Percentiles rank a stretch among this genome's conserved stretches.
Evolutionary conservation across 345 rosid genomes (phyloP).

Genomic region (Kernera saxatilis): DNA sequence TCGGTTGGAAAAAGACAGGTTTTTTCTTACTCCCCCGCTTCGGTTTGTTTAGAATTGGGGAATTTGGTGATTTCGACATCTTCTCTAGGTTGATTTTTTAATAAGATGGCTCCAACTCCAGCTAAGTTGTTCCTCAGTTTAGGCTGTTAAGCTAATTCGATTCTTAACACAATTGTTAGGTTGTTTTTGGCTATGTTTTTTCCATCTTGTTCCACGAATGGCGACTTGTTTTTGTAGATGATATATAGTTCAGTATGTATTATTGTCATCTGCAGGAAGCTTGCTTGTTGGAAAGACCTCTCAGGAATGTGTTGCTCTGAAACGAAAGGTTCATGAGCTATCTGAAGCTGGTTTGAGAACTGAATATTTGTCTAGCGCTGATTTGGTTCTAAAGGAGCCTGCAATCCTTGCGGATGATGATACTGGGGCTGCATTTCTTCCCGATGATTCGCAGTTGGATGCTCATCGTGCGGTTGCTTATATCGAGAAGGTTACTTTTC

Average conservation of each 20-base stretch:
- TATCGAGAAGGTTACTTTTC: slow-evolving; percentile 54
- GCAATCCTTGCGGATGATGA: slow-evolving; percentile 44
- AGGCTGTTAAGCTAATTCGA: background rate
- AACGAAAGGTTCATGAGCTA: slow-evolving; percentile 50
- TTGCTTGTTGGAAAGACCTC: slow-evolving; percentile 60
- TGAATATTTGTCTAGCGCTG: slow-evolving; percentile 54
- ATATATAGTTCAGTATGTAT: background rate
- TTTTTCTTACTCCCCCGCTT: background rate
- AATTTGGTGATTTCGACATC: background rate
- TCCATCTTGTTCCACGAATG: background rate
- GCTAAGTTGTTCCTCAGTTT: background rate
- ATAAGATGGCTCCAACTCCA: background rate
- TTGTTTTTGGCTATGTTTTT: background rate
- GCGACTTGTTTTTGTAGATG: background rate
- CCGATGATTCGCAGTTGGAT: slow-evolving; percentile 82
- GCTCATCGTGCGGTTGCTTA: slow-evolving; percentile 63
- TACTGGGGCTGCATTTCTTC: slow-evolving; percentile 71
- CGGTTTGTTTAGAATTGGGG: background rate
- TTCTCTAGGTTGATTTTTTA: background rate
- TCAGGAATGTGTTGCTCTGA: slow-evolving; percentile 48
- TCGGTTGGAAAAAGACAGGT: slow-evolving; percentile 93
- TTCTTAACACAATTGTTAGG: background rate
- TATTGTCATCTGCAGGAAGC: slow-evolving; percentile 51
- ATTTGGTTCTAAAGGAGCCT: slow-evolving; percentile 58
- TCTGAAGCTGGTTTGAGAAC: slow-evolving; percentile 68